Evolutionary conservation across 108 stramenopile species (phyloP).

Genomic region (Parietichytrium sp.): DNA sequence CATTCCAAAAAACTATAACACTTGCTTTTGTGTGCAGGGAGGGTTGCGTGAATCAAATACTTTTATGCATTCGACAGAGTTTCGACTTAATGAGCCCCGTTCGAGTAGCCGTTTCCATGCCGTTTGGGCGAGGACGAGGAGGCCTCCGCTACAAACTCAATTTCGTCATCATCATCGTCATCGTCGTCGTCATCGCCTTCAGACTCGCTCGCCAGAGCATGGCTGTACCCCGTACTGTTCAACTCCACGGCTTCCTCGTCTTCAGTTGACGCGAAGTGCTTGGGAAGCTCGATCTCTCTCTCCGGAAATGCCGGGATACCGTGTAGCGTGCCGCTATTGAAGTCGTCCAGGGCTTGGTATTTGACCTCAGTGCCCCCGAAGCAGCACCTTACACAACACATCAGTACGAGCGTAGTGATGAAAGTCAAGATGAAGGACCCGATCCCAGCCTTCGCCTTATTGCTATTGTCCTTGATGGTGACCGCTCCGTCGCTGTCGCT

Average conservation of each 20-base stretch:
- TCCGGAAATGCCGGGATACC: background rate
- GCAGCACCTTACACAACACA: background rate
- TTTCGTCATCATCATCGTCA: constrained; percentile 5
- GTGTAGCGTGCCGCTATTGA: background rate
- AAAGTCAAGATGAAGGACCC: background rate
- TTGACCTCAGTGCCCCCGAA: background rate
- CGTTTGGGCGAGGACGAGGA: background rate
- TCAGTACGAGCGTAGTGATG: background rate
- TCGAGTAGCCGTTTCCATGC: background rate
- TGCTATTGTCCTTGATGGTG: no score
- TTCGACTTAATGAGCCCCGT: no score
- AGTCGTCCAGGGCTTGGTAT: background rate
- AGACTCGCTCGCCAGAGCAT: background rate
- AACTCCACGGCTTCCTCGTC: no score
- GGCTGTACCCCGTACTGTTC: no score
- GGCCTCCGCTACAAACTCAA: background rate
- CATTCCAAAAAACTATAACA: no score
- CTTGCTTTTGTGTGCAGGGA: no score
- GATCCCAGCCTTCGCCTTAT: background rate
- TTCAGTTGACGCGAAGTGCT: no score
- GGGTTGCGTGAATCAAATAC: no score
- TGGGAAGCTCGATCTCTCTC: background rate
- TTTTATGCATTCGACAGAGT: no score
- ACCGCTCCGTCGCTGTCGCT: no score
- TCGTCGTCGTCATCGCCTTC: background rate